Evolutionary conservation across 1,284 basidiomycete species (phyloP).

Genomic region (Trametes polyzona): DNA sequence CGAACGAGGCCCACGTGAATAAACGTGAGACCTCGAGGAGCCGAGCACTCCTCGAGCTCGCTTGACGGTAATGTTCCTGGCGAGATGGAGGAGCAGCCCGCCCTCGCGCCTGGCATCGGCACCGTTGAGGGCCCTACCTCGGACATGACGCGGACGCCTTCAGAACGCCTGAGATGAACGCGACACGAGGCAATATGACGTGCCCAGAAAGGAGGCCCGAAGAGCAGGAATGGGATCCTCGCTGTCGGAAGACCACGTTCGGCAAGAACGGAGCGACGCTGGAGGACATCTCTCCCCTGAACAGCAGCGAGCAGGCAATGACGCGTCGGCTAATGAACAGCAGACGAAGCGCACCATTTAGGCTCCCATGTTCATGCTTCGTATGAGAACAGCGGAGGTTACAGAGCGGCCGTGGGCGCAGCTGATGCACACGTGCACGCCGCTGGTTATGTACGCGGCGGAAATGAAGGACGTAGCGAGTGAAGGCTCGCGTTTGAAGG

Average conservation of each 20-base stretch:
- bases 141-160: neutral
- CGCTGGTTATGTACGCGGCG: conserved; percentile 11
- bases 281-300: neutral
- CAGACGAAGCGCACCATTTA: neutral
- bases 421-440: conserved; percentile 13
- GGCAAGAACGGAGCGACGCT: conserved; percentile 11
- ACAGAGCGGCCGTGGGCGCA: conserved; percentile 13
- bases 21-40: neutral
- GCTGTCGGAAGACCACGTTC: conserved; percentile 1
- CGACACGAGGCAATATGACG: conserved; percentile 11
- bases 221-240: conserved; percentile 1
- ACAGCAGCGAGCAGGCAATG: neutral
- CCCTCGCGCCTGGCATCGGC: neutral
- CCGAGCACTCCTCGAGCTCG: neutral
- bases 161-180: neutral
- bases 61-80: no score
- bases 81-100: neutral
- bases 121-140: neutral
- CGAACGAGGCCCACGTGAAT: neutral
- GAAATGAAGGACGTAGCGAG: conserved; percentile 16
- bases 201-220: conserved; percentile 1
- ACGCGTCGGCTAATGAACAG: conserved; percentile 10
- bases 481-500: conserved; percentile 6
- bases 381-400: conserved; percentile 16
- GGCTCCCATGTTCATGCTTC: conserved; percentile 8